Conservation (phyloP, 2,329 filamentous ascomycete genomes). For the Alternaria conjuncta region DNA sequence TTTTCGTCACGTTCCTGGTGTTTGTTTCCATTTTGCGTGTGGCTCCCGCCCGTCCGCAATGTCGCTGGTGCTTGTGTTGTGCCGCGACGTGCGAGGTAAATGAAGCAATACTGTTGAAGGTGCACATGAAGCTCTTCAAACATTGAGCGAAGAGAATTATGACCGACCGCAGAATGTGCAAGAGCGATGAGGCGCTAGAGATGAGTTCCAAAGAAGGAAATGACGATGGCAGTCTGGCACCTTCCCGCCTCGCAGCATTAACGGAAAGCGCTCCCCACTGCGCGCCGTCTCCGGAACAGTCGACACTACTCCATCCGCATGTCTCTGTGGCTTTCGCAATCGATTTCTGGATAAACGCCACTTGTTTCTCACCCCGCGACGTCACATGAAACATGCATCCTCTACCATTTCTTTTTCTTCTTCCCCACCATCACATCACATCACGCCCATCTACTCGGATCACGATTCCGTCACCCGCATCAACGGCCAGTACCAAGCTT, state of each 20-base stretch:
- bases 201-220: neutral
- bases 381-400: conserved; percentile 4
- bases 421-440: neutral
- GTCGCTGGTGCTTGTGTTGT: neutral
- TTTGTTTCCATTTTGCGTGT: neutral
- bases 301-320: neutral
- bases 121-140: neutral
- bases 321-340: neutral
- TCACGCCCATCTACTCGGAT: neutral
- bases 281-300: neutral
- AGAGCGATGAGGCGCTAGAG: neutral
- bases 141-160: neutral
- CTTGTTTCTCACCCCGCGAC: neutral
- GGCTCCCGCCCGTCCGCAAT: neutral
- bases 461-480: conserved; percentile 10
- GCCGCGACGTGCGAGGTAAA: conserved; percentile 6
- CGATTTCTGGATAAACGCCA: neutral
- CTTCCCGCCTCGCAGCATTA: neutral
- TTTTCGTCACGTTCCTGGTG: conserved; percentile 2
- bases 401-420: neutral
- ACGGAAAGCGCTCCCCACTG: neutral
- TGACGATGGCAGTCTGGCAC: neutral
- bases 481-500: conserved; percentile 16
- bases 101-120: conserved; percentile 11
- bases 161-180: neutral